A percentile compares a stretch with the other conserved stretches of the same genome.
phyloP scores from a whole-genome alignment of 352 stramenopile genomes.

The Phytophthora vignae region DNA sequence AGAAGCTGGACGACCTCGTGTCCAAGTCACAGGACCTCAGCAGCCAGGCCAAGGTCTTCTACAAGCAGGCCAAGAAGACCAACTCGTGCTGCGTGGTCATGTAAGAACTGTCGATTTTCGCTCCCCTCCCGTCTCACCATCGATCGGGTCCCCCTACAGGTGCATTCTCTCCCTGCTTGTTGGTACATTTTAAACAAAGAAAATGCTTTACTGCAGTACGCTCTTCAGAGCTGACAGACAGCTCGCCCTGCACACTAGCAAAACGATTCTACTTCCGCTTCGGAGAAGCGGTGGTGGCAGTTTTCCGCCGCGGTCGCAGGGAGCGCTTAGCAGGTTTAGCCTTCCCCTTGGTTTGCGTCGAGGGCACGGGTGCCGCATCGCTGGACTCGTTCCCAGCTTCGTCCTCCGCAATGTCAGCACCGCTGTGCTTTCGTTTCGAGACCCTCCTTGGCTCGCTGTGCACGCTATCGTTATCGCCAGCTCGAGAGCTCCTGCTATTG shows the following conservation, averaged over 20 bases:
- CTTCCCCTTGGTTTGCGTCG: conserved; percentile 30
- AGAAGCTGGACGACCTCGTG: conserved; percentile 99
- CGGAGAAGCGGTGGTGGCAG: conserved; percentile 50
- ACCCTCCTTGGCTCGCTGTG: conserved; percentile 32
- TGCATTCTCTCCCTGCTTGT: conserved; percentile 40
- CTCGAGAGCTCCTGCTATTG: conserved; percentile 37
- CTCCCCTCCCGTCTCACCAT: conserved; percentile 17
- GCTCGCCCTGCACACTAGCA: conserved; percentile 16
- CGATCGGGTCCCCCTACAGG: conserved; percentile 30
- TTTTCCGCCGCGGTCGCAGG: conserved; percentile 64
- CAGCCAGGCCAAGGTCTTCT: conserved; percentile 99
- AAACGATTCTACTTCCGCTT: conserved; percentile 43
- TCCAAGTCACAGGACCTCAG: conserved; percentile 98
- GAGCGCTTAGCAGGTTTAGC: conserved; percentile 46
- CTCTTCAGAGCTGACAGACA: conserved; percentile 9
- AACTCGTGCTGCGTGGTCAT: conserved; percentile 98
- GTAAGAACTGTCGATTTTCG: conserved; percentile 53
- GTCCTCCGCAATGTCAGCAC: conserved; percentile 43
- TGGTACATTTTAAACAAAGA: conserved; percentile 53
- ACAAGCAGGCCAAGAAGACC: conserved; percentile 99
- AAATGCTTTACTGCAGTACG: conserved; percentile 43
- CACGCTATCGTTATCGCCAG: conserved; percentile 35
- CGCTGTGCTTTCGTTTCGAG: conserved; percentile 32
- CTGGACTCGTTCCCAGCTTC: conserved; percentile 66
- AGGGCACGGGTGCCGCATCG: conserved; percentile 39